Base-by-base conservation (phyloP, 345 rosid genomes). In the Gossypium sturtianum region DNA sequence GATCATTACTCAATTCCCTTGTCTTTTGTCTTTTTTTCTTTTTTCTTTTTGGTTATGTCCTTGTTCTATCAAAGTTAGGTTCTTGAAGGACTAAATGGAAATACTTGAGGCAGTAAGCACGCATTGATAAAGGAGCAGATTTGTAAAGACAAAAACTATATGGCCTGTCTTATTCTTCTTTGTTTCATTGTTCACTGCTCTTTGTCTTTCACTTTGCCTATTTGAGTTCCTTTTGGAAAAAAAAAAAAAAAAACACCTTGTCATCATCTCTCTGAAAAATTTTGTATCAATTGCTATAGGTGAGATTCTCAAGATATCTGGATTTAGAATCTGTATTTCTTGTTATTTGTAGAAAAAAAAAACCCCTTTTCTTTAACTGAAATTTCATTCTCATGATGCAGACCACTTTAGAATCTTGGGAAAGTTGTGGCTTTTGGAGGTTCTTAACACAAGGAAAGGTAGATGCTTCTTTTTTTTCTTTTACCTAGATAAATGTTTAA, bases 331-430 rank as follows among this genome's bases (percentile, higher is more conserved):
- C 1, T 16, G 20, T n/a, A 12, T 22, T 2, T 47, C 25, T 22
- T 22, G 38, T 34, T 34, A 34, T 34, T 34, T 34, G 38, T 34
- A 3, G 41, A 1, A 34, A 34, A 34, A 34, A 34, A 34, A 34
- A 34, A 34, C 1, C 7, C 41, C 7, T 34, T 34, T 34, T 5
- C 41, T 34, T 51, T 70, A 2, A 69, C 49, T 64, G 41, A 75
- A 71, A 63, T 49, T 74, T 69, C 54, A 58, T 80, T 76, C 47
- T 61, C 57, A 41, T 78, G 80, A 45, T 80, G 81, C 82, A 85
- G 87, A 80, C 20, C 38, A 41, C 45, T 73, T 75, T 47, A 70
- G 47, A 66, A 65, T 66, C 77, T 65, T 22, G 73, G 62, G 49
- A 77, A 81, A 83, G 84, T 74, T 66, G 56, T 73, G 60, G 48